Evolutionary conservation across 768 basidiomycete species (phyloP), one percentile per base, ranked within the genome.

Genomic region (Leccinum ochraceum): DNA sequence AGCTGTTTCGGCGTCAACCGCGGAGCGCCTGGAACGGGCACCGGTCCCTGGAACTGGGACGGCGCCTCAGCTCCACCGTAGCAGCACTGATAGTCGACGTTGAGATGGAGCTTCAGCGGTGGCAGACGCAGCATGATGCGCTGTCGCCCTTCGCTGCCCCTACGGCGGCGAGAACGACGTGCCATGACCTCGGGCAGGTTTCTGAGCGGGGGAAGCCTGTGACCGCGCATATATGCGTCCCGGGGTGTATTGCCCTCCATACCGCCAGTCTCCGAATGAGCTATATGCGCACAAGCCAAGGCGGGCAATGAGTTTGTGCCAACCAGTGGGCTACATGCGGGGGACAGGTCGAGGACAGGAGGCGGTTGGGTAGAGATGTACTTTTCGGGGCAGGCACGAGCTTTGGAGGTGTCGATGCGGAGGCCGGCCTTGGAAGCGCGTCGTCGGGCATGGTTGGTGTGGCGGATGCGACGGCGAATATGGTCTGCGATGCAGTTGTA

Each of bases 381-480:
- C 36, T 61, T 67, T 13, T 71, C 73, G 5, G 80, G 76, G 56
- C 80, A 81, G 2, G 65, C 57, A 20, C 74, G 69, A 1, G 86
- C 86, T 34, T 71, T 74, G 5, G 65, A 57, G 30, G 78, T 76
- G 69, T 82, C 75, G 50, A 87, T 71, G 36, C 59, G 63, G 14
- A 86, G 80, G 17, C 78, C 75, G 28, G 80, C 77, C n/a, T 63
- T 60, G 17, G 59, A 64, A 9, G 86, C 85, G 37, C 75, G 80
- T 4, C 69, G 76, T 49, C 79, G 79, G 1, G 85, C 85, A 67
- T 81, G 81, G 62, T 76, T 63, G 0, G 81, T 81, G 14, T 74
- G 78, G 5, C 59, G 69, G 14, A 75, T 65, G 16, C 74, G 66
- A 36, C 69, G 62, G 56, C 83, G 82, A 32, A 76, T 67, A 50